Conservation (phyloP, 2,329 filamentous ascomycete species). For the Colletotrichum sp. region DNA sequence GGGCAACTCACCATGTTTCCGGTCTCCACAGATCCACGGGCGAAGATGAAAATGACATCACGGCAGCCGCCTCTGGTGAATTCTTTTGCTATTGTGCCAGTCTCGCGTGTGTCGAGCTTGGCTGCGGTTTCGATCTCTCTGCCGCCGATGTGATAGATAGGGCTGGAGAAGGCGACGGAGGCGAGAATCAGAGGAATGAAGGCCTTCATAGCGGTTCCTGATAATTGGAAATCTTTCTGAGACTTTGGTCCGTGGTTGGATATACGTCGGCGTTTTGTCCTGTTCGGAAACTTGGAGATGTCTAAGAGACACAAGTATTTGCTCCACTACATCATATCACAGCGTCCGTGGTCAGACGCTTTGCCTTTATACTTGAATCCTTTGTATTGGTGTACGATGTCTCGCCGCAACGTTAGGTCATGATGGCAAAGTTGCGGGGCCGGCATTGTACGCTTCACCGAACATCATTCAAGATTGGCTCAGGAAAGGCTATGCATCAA, state of each 20-base stretch:
- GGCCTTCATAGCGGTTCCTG: neutral
- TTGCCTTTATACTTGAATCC: neutral
- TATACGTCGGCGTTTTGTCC: too few species aligned
- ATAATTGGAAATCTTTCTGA: neutral
- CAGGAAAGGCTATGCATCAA: neutral
- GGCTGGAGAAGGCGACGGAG: neutral
- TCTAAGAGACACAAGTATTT: neutral
- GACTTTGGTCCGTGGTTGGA: neutral
- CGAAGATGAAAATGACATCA: constrained; percentile 42
- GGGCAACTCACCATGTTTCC: constrained; percentile 39
- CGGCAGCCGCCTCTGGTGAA: constrained; percentile 2
- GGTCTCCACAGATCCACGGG: constrained; percentile 40
- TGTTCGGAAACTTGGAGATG: neutral
- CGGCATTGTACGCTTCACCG: neutral
- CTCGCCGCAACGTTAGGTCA: neutral
- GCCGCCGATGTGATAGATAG: neutral
- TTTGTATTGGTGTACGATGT: neutral
- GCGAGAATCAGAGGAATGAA: neutral
- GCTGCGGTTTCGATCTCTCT: neutral
- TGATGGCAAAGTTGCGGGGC: neutral
- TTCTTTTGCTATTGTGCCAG: neutral
- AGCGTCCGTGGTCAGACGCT: neutral
- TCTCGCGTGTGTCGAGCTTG: neutral
- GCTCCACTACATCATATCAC: accelerated
- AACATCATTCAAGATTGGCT: neutral